phyloP scores from a whole-genome alignment of 371 early-diverging fungal species.

The Mortierella sp. region DNA sequence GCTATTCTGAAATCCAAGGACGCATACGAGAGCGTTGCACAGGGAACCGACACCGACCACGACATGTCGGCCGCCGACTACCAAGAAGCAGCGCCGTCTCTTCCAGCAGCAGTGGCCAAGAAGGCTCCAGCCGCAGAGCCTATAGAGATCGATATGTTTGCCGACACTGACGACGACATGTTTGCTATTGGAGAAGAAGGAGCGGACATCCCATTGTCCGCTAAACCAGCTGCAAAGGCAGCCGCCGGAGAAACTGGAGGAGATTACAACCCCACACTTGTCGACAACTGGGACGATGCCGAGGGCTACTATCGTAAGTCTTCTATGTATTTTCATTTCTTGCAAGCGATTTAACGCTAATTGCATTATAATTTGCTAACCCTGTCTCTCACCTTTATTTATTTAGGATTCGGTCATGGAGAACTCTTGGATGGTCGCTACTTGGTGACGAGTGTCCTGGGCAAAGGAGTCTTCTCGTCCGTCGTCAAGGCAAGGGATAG shows the following conservation, averaged over 20 bases:
- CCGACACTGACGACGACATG: slow-evolving; percentile 74
- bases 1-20: slow-evolving; percentile 71
- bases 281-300: slow-evolving; percentile 95
- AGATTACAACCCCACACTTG: slow-evolving; percentile 68
- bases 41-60: slow-evolving; percentile 61
- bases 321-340: neutral
- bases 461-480: slow-evolving; percentile 95
- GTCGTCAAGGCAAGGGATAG: slow-evolving; percentile 93
- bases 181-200: slow-evolving; percentile 34
- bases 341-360: neutral
- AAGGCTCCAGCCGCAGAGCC: slow-evolving; percentile 30
- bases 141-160: slow-evolving; percentile 84
- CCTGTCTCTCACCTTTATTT: slow-evolving; percentile 7
- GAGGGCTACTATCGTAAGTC: slow-evolving; percentile 96
- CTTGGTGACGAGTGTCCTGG: slow-evolving; percentile 85
- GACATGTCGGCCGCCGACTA: slow-evolving; percentile 77
- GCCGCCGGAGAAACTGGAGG: slow-evolving; percentile 43
- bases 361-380: neutral
- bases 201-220: slow-evolving; percentile 40
- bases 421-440: slow-evolving; percentile 92
- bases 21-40: slow-evolving; percentile 59
- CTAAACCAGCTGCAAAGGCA: slow-evolving; percentile 35
- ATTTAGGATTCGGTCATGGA: slow-evolving; percentile 83
- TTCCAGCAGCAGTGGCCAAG: slow-evolving; percentile 28
- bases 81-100: slow-evolving; percentile 61